Conservation (phyloP, 2,329 filamentous ascomycete genomes). For the Rhinocladiella similis region DNA sequence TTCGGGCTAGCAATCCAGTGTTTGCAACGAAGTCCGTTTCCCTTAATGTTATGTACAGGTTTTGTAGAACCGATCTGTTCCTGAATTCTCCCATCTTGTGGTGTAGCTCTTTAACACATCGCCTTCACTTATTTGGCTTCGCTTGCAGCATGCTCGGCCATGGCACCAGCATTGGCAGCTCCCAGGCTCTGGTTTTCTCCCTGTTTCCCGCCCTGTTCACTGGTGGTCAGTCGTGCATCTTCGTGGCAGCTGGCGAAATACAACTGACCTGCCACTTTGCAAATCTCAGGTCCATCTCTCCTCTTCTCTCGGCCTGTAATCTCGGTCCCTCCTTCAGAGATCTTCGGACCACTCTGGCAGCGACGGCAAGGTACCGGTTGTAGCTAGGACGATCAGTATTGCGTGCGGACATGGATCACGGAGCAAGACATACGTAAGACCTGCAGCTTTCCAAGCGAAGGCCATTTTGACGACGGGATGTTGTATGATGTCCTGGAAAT, state of each 20-base stretch:
- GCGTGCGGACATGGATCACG: constrained; percentile 21
- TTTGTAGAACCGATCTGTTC: constrained; percentile 22
- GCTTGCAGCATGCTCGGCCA: constrained; percentile 45
- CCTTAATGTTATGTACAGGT: constrained; percentile 1
- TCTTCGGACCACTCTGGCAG: constrained; percentile 90
- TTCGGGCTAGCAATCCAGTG: not conserved
- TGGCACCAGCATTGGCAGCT: constrained; percentile 52
- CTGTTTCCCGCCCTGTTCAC: constrained; percentile 85
- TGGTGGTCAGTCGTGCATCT: constrained; percentile 7
- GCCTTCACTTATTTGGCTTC: constrained; percentile 42
- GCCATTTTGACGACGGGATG: constrained; percentile 60
- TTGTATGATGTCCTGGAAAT: not conserved
- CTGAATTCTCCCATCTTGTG: constrained; percentile 27
- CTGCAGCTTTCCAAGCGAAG: constrained; percentile 97
- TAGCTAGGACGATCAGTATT: constrained; percentile 66
- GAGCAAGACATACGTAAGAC: constrained; percentile 74
- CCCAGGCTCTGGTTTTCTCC: constrained; percentile 76
- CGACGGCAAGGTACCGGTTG: constrained; percentile 98
- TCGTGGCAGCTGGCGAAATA: not conserved
- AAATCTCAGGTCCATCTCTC: constrained; percentile 85
- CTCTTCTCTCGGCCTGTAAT: constrained; percentile 82
- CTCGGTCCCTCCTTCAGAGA: constrained; percentile 96
- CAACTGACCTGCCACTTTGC: constrained; percentile 91
- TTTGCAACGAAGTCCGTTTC: not conserved
- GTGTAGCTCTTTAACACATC: constrained; percentile 4